Conservation (phyloP, 169 alveolate genomes). For the Eimeria mitis region DNA sequence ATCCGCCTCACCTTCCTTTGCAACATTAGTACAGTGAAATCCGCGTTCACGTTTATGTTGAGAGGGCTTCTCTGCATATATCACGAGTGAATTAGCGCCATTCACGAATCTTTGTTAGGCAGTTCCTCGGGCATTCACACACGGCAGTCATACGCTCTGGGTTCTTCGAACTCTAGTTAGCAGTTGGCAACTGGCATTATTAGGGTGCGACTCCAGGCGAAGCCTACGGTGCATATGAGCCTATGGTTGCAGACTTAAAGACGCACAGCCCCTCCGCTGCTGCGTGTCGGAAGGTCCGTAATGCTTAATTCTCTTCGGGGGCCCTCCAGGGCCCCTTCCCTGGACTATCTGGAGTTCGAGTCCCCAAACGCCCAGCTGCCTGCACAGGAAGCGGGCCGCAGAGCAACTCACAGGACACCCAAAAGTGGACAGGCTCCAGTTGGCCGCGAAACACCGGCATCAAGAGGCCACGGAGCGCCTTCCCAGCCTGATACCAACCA, state of each 20-base stretch:
- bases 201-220: not conserved
- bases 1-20: not conserved
- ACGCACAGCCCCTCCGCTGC: conserved; percentile 2
- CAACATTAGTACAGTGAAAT: not conserved
- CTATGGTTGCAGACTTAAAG: not conserved
- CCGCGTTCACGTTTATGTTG: not conserved
- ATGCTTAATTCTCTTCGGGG: not conserved
- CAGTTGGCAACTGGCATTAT: not conserved
- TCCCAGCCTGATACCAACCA: not conserved
- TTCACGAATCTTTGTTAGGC: not conserved
- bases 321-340: conserved; percentile 26
- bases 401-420: not conserved
- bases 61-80: not conserved
- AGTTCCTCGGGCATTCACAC: not conserved
- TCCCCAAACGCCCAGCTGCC: not conserved
- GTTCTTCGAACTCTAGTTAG: not conserved
- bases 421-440: not conserved
- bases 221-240: not conserved
- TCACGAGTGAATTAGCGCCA: not conserved
- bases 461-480: not conserved
- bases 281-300: not conserved
- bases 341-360: not conserved
- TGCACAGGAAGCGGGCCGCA: not conserved
- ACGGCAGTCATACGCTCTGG: not conserved
- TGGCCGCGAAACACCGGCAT: not conserved